Percentiles rank a stretch among this genome's conserved stretches.
Conservation (phyloP, 352 stramenopile genomes). For the Phytophthora fragariaefolia region DNA sequence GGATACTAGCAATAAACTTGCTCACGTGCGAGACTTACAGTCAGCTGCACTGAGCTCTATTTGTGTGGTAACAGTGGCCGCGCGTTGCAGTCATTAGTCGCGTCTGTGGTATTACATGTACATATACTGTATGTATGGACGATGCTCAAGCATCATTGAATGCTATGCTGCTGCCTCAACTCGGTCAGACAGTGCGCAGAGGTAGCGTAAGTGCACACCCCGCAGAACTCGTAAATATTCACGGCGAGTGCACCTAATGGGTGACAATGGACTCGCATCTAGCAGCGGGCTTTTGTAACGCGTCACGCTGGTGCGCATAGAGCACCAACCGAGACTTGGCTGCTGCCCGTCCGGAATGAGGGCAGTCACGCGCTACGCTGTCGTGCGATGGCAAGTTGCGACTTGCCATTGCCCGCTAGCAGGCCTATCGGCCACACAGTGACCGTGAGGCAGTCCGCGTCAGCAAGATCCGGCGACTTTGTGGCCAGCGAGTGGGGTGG, state of each 20-base stretch:
- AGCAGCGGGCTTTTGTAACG: neutral
- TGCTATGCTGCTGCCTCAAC: neutral
- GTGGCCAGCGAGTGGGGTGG: neutral
- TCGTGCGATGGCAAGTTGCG: too few relatives aligned
- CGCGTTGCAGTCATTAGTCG: too few relatives aligned
- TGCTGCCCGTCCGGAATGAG: too few relatives aligned
- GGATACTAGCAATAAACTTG: too few relatives aligned
- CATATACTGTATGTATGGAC: neutral
- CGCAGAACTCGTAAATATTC: too few relatives aligned
- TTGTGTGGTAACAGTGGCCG: too few relatives aligned
- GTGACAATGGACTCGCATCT: neutral
- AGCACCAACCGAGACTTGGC: neutral
- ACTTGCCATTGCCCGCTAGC: too few relatives aligned
- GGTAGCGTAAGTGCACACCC: neutral
- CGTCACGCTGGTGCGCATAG: neutral
- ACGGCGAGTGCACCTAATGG: neutral
- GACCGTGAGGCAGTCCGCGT: neutral
- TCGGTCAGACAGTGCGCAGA: neutral
- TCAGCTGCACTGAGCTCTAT: too few relatives aligned
- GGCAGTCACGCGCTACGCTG: neutral
- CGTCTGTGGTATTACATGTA: neutral
- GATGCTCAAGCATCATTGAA: neutral
- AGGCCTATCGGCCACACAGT: neutral
- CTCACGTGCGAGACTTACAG: too few relatives aligned
- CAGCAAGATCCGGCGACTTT: neutral